phyloP scores from a whole-genome alignment of 1,139 yeast species.

The Pichia sp. region DNA sequence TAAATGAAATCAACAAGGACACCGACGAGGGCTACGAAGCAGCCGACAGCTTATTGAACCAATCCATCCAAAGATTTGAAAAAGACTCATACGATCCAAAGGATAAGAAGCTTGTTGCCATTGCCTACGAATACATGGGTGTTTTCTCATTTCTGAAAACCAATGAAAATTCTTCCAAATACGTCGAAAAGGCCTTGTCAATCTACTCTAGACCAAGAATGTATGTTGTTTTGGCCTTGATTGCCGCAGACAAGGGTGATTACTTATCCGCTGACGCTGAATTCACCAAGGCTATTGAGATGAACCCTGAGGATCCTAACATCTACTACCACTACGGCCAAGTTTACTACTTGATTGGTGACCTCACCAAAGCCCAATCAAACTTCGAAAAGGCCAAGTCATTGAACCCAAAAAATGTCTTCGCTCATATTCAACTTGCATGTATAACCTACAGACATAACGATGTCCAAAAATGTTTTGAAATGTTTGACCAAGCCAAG shows the following conservation, averaged over 20 bases:
- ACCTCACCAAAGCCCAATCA: slow-evolving; percentile 65
- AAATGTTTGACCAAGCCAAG: slow-evolving; percentile 67
- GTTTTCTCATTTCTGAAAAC: slow-evolving; percentile 80
- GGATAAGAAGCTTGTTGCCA: slow-evolving; percentile 48
- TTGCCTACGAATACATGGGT: slow-evolving; percentile 82
- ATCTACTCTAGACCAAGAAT: slow-evolving; percentile 78
- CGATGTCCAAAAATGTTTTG: slow-evolving; percentile 38
- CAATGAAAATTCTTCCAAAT: slow-evolving; percentile 54
- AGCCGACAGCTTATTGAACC: slow-evolving; percentile 65
- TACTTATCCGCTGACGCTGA: slow-evolving; percentile 61
- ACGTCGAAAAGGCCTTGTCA: slow-evolving; percentile 60
- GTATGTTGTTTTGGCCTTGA: slow-evolving; percentile 77
- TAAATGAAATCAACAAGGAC: slow-evolving; percentile 58
- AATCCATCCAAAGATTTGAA: slow-evolving; percentile 59
- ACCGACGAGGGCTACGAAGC: slow-evolving; percentile 68
- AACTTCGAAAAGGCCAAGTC: slow-evolving; percentile 76
- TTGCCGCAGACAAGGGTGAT: slow-evolving; percentile 74
- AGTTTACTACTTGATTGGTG: slow-evolving; percentile 75
- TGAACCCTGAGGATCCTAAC: slow-evolving; percentile 74
- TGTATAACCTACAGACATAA: slow-evolving; percentile 88
- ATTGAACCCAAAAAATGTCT: slow-evolving; percentile 71
- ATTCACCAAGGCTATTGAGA: slow-evolving; percentile 66
- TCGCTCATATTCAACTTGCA: slow-evolving; percentile 87
- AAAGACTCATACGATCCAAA: slow-evolving; percentile 31
- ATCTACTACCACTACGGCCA: slow-evolving; percentile 94